Evolutionary conservation across 129 eudicot genomes (phyloP), one percentile per base, ranked within the genome.

Genomic region (Helichrysum umbraculigerum): DNA sequence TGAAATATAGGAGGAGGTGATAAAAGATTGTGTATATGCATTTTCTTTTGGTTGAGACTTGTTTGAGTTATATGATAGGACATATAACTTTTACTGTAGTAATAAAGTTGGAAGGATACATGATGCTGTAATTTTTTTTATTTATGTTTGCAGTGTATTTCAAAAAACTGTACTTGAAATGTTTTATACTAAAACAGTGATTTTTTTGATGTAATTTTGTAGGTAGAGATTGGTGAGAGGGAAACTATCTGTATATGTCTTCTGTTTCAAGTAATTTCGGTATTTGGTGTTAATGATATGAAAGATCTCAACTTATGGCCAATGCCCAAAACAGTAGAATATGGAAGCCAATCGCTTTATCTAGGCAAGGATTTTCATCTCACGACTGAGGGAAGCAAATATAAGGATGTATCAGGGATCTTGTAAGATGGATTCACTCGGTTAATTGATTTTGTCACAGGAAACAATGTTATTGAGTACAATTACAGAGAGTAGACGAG

Each of bases 291-390:
- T 82, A 77, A 77, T 28, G 85, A 85, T 83, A 35, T 66, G 5
- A 81, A 87, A 81, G 59, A 79, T 41, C 81, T 93, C 73, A 73
- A 91, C 61, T 82, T 94, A 94, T 94, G 98, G 98, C 98, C 98
- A 22, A 91, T 94, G 98, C 98, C 98, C 25, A 71, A 74, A 76
- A 81, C 89, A 7, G 90, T 81, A 14, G 78, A 77, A 76, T 75
- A 82, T 25, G 97, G 98, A 35, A 37, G 76, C 22, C 63, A 65
- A 57, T 82, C 39, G 33, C 84, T 89, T 33, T 79, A 78, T 81
- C 35, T 94, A 3, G 72, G 91, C 50, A 86, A 83, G 71, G 89
- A 87, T 12, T 94, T 94, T 61, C 82, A 75, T 81, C 82, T 91
- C 39, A 87, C 72, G 70, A 83, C 84, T 25, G 82, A 70, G 12